Evolutionary conservation across 345 rosid species (phyloP), one percentile per base, ranked within the genome.

Genomic region (Arabis alpina): DNA sequence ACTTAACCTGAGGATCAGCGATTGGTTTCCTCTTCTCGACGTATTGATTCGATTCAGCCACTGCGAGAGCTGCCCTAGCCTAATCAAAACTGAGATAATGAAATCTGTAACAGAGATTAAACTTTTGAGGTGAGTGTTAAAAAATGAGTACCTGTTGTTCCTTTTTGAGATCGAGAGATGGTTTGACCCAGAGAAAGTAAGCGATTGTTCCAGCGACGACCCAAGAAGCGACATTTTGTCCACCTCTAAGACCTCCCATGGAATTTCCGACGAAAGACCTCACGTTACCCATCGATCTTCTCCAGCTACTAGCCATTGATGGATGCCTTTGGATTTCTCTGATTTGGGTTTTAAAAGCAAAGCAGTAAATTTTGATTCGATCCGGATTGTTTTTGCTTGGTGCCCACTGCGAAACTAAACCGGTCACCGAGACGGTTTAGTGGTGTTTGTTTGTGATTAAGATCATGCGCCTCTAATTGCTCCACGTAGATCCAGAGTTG

Each of bases 121-220:
- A 2, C 10, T 36, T 36, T 36, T 8, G 0, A 2, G 40, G 40
- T 8, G 44, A 34, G 49, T 0, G 8, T 24, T 10, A 4, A 7
- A 42, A 70, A 58, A 57, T 12, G 9, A 12, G n/a, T 11, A 90
- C 98, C 91, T 88, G 67, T 76, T 91, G 98, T 51, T 91, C 84
- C 55, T 86, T 86, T 76, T 78, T 81, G 66, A 93, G 96, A 68
- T 91, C 99, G 8, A 84, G 97, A 50, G 96, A 73, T 23, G 99
- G 99, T 76, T 89, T 91, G 60, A 94, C 78, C 97, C 99, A 94
- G 50, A 94, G 92, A 76, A 75, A 88, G 72, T 91, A 94, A 2
- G 99, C 99, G 19, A 94, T 79, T 44, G 95, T 86, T 56, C 99
- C 96, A 2, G 97, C 97, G 25, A 94, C 96, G 19, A 79, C 72